Evolutionary conservation across 1,284 basidiomycete species (phyloP).

Genomic region (Puccinia horiana): DNA sequence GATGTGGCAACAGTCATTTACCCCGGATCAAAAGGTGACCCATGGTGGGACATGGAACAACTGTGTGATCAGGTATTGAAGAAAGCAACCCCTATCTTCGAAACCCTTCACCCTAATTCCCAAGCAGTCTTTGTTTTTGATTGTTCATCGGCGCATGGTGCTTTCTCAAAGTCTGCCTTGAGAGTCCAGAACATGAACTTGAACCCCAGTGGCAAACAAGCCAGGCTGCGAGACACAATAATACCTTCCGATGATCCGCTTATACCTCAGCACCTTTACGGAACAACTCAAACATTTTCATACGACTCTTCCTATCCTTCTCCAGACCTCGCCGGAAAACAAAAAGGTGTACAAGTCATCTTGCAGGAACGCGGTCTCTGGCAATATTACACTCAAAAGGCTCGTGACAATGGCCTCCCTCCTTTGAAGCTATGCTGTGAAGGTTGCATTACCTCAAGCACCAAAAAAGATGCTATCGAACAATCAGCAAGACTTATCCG

Average conservation of each 20-base stretch:
- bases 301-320: background rate
- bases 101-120: background rate
- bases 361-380: background rate
- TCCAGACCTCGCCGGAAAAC: background rate
- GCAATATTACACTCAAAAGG: background rate
- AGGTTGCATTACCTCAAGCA: background rate
- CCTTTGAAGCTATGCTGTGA: background rate
- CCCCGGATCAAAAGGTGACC: background rate
- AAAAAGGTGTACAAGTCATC: background rate
- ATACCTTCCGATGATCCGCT: constrained; percentile 7
- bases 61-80: background rate
- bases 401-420: background rate
- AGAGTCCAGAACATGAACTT: constrained; percentile 27
- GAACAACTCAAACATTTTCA: background rate
- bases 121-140: constrained; percentile 24
- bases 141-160: background rate
- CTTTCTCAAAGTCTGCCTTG: background rate
- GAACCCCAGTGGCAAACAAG: constrained; percentile 4
- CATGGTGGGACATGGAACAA: constrained; percentile 24
- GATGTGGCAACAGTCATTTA: constrained; percentile 14
- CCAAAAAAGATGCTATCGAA: background rate
- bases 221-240: background rate
- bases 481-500: background rate
- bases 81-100: background rate
- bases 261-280: background rate